Base-by-base conservation (phyloP, 2,329 filamentous ascomycete species). In the Fusarium bulbicola region DNA sequence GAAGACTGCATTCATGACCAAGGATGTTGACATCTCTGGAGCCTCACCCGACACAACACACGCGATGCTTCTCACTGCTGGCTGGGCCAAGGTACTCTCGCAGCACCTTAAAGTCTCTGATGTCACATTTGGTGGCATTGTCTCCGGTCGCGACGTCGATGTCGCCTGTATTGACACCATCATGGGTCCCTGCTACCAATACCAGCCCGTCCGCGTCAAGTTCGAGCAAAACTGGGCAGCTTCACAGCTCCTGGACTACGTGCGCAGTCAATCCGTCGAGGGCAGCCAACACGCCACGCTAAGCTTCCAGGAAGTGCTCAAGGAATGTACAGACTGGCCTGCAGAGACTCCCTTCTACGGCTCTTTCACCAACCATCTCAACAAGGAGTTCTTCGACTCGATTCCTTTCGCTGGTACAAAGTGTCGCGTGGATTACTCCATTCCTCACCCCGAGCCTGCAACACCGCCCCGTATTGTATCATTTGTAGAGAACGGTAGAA, bases 111-210 rank as follows among this genome's bases (percentile, higher is more conserved):
- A 54, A 4, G 49, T 70, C 3, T 66, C 72, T 3, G 77, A 79
- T 13, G 76, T 79, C 6, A 77, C 75, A 2, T 79, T 79, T 16
- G 77, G 77, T 6, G 68, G 77, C 6, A 79, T 79, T 32, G 77
- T 78, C 1, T 79, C 77, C 7, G 77, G 77, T 7, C 77, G 77
- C 15, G 74, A 73, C 47, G 45, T 77, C 26, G 66, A 76, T 16
- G 43, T 79, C 10, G 7, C 63, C 1, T 76, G 74, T 8, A 65
- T 76, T 36, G 77, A 79, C 24, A 61, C 62, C 36, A 69, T 78
- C 43, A 77, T 79, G 76, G 78, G 77, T 0, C 77, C 77, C 3
- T 79, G 77, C 63, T 79, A 79, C 42, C 77, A 79, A 30, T 79
- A 79, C 66, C 78, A 77, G 53, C 77, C 77, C 2, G 68, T 79